Conservation (phyloP, 805 yeast species). For the Saturnispora serradocipensis region DNA sequence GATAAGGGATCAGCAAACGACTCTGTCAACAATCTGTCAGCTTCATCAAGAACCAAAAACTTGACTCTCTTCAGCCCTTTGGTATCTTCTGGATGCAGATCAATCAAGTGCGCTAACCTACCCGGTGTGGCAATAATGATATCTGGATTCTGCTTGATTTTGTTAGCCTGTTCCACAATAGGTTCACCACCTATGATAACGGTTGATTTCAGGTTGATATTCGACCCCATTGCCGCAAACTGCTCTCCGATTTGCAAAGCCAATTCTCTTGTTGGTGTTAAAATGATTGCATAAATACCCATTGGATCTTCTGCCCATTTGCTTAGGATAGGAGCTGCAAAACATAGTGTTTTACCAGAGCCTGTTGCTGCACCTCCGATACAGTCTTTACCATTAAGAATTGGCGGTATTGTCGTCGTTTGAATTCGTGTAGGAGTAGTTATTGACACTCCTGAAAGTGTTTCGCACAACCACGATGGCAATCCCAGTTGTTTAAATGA, state of each 20-base stretch:
- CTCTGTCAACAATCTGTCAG: conserved; percentile 79
- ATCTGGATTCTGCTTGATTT: conserved; percentile 78
- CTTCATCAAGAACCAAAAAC: conserved; percentile 88
- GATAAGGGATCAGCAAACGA: conserved; percentile 75
- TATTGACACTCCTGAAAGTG: conserved; percentile 75
- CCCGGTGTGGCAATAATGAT: conserved; percentile 97
- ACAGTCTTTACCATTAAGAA: conserved; percentile 77
- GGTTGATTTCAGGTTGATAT: conserved; percentile 73
- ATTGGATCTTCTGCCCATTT: conserved; percentile 93
- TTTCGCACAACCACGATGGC: conserved; percentile 78
- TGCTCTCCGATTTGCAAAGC: conserved; percentile 98
- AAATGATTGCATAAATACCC: conserved; percentile 80
- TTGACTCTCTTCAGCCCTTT: conserved; percentile 70
- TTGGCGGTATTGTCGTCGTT: conserved; percentile 77
- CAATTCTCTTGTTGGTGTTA: conserved; percentile 90
- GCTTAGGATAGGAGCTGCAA: conserved; percentile 94
- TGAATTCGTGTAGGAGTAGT: conserved; percentile 82
- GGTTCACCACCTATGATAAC: conserved; percentile 94
- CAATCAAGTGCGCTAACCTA: conserved; percentile 78
- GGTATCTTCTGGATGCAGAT: conserved; percentile 82
- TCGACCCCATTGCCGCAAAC: conserved; percentile 84
- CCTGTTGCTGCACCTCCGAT: conserved; percentile 99
- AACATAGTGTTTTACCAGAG: conserved; percentile 94
- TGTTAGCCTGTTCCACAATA: conserved; percentile 79
- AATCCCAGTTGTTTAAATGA: conserved; percentile 47